Base-by-base conservation (phyloP, 345 rosid genomes). In the Boechera stricta region DNA sequence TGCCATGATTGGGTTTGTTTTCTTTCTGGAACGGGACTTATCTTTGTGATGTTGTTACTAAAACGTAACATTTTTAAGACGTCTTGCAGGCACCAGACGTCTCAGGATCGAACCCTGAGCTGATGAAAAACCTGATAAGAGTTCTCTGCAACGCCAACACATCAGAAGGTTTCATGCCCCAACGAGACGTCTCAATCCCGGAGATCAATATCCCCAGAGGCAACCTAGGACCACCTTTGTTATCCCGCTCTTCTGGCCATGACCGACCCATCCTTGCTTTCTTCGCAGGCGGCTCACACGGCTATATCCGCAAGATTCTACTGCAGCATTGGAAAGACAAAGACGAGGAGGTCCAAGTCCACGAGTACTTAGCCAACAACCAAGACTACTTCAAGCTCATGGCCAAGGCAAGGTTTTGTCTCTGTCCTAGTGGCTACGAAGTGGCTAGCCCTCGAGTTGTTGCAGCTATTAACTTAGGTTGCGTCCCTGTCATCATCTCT, bases 1-100 rank as follows among this genome's bases (percentile, higher is more conserved):
- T 86, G 89, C 47, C 91, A 86, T 76, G 91, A 86, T 67, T 87
- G 91, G 91, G 88, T 85, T 67, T 2, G 74, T 75, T 24, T 33
- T 28, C 21, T 18, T 52, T 35, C 28, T 7, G 33, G 58, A 53
- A 53, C 33, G 0, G 1, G 7, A 24, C 59, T 54, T 54, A 0
- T 57, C 11, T 51, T 52, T 41, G 32, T 51, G 28, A 5, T 72
- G 5, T 28, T 63, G 29, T 2, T 39, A 28, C 44, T 39, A 41
- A 55, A 59, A 4, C 7, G 16, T 51, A 53, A 54, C 76, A 6
- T 36, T n/a, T 71, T 33, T 3, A 55, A 55, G 18, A 56, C 26
- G 39, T 66, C 5, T 33, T 74, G 29, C 67, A 85, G 88, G 91
- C 85, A 64, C 91, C 91, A 2, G 71, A 77, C 0, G 78, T 79